Evolutionary conservation across 2,329 filamentous ascomycete genomes (phyloP).

Genomic region (Cadophora sp.): DNA sequence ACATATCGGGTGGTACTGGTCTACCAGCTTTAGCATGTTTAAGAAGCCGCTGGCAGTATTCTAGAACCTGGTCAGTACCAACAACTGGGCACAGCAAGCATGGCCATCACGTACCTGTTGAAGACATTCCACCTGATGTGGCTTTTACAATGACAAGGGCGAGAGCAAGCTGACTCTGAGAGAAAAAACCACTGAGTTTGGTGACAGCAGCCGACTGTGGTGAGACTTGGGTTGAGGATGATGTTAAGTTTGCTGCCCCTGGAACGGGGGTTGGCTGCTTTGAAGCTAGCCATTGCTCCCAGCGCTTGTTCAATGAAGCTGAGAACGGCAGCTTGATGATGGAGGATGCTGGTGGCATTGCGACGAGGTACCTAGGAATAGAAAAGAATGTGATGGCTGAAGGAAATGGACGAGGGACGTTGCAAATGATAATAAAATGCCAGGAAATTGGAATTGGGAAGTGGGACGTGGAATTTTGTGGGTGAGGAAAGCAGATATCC

Average conservation of each 20-base stretch:
- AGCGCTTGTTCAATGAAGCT: not conserved
- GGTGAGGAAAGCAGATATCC: not conserved
- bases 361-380: not conserved
- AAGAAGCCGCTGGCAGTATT: conserved; percentile 36
- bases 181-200: conserved; percentile 28
- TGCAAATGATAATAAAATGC: not conserved
- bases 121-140: conserved; percentile 33
- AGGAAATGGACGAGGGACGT: not conserved
- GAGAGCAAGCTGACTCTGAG: conserved; percentile 37
- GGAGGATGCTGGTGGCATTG: not conserved
- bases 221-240: not conserved
- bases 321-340: conserved; percentile 19
- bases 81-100: not conserved
- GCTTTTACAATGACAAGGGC: conserved; percentile 38
- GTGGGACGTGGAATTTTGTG: not conserved
- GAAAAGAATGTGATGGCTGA: not conserved
- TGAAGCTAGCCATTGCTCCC: too few species aligned
- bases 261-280: not conserved
- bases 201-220: not conserved
- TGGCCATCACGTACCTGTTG: conserved; percentile 31
- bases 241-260: not conserved
- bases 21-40: conserved; percentile 31
- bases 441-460: too few species aligned
- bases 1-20: conserved; percentile 14
- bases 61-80: conserved; percentile 31